These are phyloP conservation scores for Coemansia sp. DNA, from an alignment of 192 early-diverging fungal genomes.

Conservation along the genomic window DNA sequence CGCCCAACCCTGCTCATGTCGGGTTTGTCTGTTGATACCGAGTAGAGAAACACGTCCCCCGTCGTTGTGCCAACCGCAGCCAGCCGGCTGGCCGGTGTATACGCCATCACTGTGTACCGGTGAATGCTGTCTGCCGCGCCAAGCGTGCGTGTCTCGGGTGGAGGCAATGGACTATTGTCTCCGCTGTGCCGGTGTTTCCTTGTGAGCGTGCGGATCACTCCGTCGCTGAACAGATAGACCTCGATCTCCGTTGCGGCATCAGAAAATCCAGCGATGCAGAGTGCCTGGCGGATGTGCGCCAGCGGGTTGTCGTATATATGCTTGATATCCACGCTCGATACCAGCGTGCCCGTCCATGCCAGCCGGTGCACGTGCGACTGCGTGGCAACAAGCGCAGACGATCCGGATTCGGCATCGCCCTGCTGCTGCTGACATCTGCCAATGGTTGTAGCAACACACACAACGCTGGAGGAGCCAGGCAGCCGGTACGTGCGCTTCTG, in stretches of 20 bases:
- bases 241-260: conserved; percentile 9
- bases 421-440: not conserved
- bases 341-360: conserved; percentile 27
- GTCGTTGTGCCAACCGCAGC: conserved; percentile 29
- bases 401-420: not conserved
- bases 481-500: conserved; percentile 38
- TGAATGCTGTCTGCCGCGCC: not conserved
- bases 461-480: conserved; percentile 20
- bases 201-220: conserved; percentile 16
- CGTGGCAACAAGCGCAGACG: conserved; percentile 25
- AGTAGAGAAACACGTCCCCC: conserved; percentile 30
- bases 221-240: conserved; percentile 32
- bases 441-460: conserved; percentile 22
- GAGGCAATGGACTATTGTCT: not conserved
- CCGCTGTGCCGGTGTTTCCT: not conserved
- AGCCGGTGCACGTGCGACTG: conserved; percentile 28
- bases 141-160: not conserved
- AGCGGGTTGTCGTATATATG: conserved; percentile 25
- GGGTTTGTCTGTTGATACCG: not conserved
- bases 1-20: conserved; percentile 9
- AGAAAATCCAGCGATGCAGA: conserved; percentile 1
- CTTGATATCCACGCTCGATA: conserved; percentile 14
- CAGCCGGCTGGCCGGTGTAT: conserved; percentile 24
- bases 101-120: conserved; percentile 23
- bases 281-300: conserved; percentile 23